Base-by-base conservation (phyloP, 169 alveolate species). In the Plasmodium falciparum region DNA sequence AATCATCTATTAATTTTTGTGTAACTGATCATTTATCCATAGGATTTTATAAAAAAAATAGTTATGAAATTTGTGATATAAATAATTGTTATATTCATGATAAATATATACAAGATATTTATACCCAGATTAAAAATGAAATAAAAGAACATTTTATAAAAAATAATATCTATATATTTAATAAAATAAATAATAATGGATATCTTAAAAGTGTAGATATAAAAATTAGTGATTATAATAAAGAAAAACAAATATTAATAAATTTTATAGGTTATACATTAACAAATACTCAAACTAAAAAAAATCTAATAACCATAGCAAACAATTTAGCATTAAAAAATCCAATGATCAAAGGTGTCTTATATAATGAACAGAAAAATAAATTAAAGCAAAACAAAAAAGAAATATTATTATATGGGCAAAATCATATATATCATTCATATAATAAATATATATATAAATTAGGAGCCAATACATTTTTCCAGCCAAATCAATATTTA, bases 121-220 rank as follows among this genome's bases (percentile, higher is more conserved):
- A 33, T 86, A 73, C 11, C 45, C 78, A 86, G 12, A 61, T 86
- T 86, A 86, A 73, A 72, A 86, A 86, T 20, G 92, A 86, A 72
- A 72, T 86, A 59, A 71, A 59, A 8, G 69, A 86, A 9, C 62
- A 49, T 59, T 86, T 86, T 86, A 86, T 71, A 86, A 58, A 86
- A 72, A 86, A 86, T 62, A 49, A 86, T 71, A 86, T 86, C n/a
- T 86, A 72, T 74, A 54, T 86, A 45, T 59, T 71, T 86, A 86
- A 86, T 63, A 86, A 86, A 86, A 86, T 86, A 86, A 86, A 86
- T 62, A 86, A 72, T 74, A 86, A 52, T 59, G 92, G 92, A 22
- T 86, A 86, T 74, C 54, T 86, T 47, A 86, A 86, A 86, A 26
- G 88, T 71, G 88, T 86, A 24, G 88, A 72, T 58, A 86, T 86